Evolutionary conservation across 73 alveolate genomes (phyloP), one percentile per base, ranked within the genome.

Genomic region (Paramecium biaurelia): DNA sequence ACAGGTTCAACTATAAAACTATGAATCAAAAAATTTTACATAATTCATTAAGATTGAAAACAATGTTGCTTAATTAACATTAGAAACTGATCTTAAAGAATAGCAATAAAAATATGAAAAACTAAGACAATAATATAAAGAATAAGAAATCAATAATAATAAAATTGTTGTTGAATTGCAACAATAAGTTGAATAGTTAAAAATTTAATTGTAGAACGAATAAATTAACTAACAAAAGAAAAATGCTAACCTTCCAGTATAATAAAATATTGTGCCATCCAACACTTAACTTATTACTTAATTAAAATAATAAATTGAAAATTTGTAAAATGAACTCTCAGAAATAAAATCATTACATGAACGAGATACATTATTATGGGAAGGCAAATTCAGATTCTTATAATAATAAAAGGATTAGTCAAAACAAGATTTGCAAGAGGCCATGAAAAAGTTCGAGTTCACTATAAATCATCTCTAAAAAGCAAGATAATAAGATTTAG

Each of bases 351-450:
- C 96, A 8, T 21, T 85, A 34, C 95, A 95, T 57, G 99, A 97
- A 70, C 93, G 96, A 85, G 98, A 97, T 41, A 92, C 94, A 85
- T 96, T 98, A 42, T 94, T 95, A 41, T 97, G 99, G 98, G 99
- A 98, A 90, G 98, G 97, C 1, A 98, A 96, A 92, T 97, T 97
- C 92, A 89, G 92, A 63, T 98, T 97, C 94, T 93, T 98, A 11
- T 95, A 96, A 92, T 89, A 95, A 88, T 93, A 95, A 93, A 97
- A 96, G 76, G 97, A 94, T 24, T 93, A 92, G 68, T 97, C 98
- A 23, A 98, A 97, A 92, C 58, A 93, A 59, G 99, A 98, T 85
- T 85, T 95, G 28, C 63, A 87, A 30, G 99, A 97, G 26, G 95
- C 98, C 18, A 93, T 92, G 89, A 85, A 89, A 86, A 98, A 96